Conservation (phyloP, 192 early-diverging fungal species). For the Coemansia sp. region DNA sequence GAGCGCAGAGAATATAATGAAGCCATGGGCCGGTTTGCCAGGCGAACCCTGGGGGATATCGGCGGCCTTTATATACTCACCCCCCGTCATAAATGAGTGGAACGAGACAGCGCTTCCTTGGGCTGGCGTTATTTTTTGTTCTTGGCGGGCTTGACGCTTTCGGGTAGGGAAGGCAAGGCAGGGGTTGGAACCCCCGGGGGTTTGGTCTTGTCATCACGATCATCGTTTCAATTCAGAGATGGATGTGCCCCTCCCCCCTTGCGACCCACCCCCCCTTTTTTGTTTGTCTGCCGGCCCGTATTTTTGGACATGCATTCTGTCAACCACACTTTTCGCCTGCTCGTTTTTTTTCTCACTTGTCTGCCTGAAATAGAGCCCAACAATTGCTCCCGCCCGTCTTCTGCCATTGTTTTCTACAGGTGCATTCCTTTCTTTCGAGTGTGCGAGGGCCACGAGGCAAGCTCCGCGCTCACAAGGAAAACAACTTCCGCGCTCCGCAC, state of each 20-base stretch:
- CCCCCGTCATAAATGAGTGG: neutral
- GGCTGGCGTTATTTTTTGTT: neutral
- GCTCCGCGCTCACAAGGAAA: neutral
- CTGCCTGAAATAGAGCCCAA: conserved; percentile 9
- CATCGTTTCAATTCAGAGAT: conserved; percentile 1
- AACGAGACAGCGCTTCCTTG: neutral
- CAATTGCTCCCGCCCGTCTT: neutral
- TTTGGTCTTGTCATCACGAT: conserved; percentile 4
- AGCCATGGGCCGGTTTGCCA: neutral
- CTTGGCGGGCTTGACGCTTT: neutral
- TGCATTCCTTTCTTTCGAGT: neutral
- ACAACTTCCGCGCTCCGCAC: neutral
- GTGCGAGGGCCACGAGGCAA: neutral
- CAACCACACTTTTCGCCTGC: neutral
- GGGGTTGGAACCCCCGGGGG: conserved; percentile 2
- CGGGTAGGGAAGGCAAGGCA: neutral
- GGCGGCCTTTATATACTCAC: conserved; percentile 4
- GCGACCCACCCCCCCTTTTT: neutral
- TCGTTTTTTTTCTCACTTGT: neutral
- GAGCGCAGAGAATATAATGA: conserved; percentile 5
- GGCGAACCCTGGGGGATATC: conserved; percentile 4
- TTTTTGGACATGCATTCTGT: conserved; percentile 7
- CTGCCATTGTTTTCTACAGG: conserved; percentile 7
- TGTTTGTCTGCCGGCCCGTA: conserved; percentile 5
- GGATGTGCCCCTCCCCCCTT: neutral